Conservation (phyloP, 371 early-diverging fungal species). For the Mortierella sp. region DNA sequence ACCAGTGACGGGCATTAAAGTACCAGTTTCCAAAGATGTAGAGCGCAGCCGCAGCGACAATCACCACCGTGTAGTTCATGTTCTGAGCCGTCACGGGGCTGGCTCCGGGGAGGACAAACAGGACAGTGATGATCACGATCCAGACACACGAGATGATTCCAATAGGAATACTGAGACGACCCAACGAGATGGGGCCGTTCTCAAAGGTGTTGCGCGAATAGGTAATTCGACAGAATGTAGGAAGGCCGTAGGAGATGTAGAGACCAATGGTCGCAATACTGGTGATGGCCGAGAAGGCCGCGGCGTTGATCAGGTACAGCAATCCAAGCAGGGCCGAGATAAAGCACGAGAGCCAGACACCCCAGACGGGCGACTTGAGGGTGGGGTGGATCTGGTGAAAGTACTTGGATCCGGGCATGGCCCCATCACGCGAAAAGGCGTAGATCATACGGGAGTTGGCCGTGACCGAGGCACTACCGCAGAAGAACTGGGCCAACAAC, state of each 20-base stretch:
- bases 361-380: slow-evolving; percentile 61
- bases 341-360: slow-evolving; percentile 48
- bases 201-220: slow-evolving; percentile 67
- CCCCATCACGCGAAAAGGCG: slow-evolving; percentile 81
- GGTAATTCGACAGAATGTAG: slow-evolving; percentile 68
- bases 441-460: slow-evolving; percentile 80
- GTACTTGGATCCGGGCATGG: slow-evolving; percentile 73
- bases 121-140: slow-evolving; percentile 69
- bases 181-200: slow-evolving; percentile 70
- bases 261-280: slow-evolving; percentile 79
- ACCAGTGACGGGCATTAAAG: slow-evolving; percentile 69
- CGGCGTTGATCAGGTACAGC: slow-evolving; percentile 61
- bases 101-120: slow-evolving; percentile 72
- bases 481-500: slow-evolving; percentile 70
- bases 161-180: slow-evolving; percentile 60
- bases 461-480: slow-evolving; percentile 68
- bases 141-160: slow-evolving; percentile 65
- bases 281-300: slow-evolving; percentile 75
- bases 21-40: slow-evolving; percentile 63
- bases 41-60: slow-evolving; percentile 58
- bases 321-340: slow-evolving; percentile 63
- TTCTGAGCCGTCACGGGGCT: slow-evolving; percentile 69
- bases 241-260: slow-evolving; percentile 77
- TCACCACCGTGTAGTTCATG: slow-evolving; percentile 71
- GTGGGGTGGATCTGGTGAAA: slow-evolving; percentile 61